Base-by-base conservation (phyloP, 2,329 filamentous ascomycete species). In the Colletotrichum sojae region DNA sequence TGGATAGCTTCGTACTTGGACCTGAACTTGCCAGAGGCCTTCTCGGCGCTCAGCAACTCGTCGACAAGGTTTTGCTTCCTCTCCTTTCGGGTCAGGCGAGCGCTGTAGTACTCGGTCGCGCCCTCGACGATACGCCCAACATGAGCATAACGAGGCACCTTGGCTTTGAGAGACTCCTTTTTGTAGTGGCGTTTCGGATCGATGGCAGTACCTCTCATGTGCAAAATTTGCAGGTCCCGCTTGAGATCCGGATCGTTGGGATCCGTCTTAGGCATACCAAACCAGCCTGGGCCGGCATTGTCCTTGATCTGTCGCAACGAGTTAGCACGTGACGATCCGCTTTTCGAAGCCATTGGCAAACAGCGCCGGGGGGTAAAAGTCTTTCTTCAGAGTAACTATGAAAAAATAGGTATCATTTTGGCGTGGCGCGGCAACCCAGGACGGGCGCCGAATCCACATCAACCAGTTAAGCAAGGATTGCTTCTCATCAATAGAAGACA, bases 161-260 rank as follows among this genome's bases (percentile, higher is more conserved):
- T 84, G 67, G 88, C 86, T 77, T 92, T 94, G 63, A 89, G 87
- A 58, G 83, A 88, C 59, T 95, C 91, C 80, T 98, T 98, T 79
- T 95, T 97, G 85, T 97, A 97, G 76, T 95, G 92, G 57, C 92
- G 87, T 78, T 98, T 95, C 1, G 94, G 91, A 73, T 98, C 95
- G 22, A 98, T 86, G 20, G 97, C 91, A 45, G 71, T 72, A 64
- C 91, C 91, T 79, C 96, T 90, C 92, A 98, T 95, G 73, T 94
- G 91, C 68, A 99, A 84, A 12, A 98, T 85, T 80, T 98, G 94
- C 58, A 98, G 85, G 78, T 99, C 95, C 73, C 94, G 89, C 81
- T 95, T 97, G 71, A 98, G 85, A 76, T 97, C 91, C 13, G 94
- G 89, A 57, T 93, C 86, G 25, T 95, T 98, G 9, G 94, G 89